phyloP scores from a whole-genome alignment of 2,329 filamentous ascomycete genomes.

The Pseudocercospora macadamiae region DNA sequence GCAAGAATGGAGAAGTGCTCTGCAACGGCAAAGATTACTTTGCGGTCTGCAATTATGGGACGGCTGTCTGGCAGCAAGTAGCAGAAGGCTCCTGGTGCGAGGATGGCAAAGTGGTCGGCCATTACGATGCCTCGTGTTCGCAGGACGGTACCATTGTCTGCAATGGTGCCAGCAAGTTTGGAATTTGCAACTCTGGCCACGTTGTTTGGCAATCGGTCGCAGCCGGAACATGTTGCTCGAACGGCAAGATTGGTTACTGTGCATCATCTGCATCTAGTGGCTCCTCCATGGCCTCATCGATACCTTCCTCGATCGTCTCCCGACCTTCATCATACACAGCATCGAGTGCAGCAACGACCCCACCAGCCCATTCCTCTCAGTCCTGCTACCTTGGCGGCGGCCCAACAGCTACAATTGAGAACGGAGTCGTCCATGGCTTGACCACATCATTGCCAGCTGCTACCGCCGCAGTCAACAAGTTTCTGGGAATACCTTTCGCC shows the following conservation, averaged over 20 bases:
- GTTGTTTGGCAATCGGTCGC: constrained; percentile 46
- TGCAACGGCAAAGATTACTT: constrained; percentile 47
- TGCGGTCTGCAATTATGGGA: constrained; percentile 48
- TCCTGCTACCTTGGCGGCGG: constrained; percentile 10
- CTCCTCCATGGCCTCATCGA: background rate
- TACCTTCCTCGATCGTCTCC: background rate
- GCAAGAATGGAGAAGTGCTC: constrained; percentile 21
- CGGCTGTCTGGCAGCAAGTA: constrained; percentile 43
- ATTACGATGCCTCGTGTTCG: background rate
- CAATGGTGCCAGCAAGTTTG: constrained; percentile 45
- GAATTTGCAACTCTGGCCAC: constrained; percentile 47
- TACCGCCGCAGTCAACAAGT: constrained; percentile 39
- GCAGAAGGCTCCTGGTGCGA: constrained; percentile 47
- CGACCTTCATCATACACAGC: background rate
- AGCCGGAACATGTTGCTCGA: constrained; percentile 44
- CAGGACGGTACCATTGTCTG: constrained; percentile 33
- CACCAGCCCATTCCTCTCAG: background rate
- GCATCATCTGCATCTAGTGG: background rate
- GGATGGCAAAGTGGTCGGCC: constrained; percentile 20
- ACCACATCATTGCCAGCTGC: constrained; percentile 37
- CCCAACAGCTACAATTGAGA: constrained; percentile 36
- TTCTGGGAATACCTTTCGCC: constrained; percentile 41
- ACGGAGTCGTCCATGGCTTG: constrained; percentile 34
- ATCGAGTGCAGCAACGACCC: background rate
- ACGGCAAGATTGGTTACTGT: constrained; percentile 20